These are phyloP conservation scores for Eucalyptus leucophloia DNA, from an alignment of 345 rosid species.

Conservation along the genomic window DNA sequence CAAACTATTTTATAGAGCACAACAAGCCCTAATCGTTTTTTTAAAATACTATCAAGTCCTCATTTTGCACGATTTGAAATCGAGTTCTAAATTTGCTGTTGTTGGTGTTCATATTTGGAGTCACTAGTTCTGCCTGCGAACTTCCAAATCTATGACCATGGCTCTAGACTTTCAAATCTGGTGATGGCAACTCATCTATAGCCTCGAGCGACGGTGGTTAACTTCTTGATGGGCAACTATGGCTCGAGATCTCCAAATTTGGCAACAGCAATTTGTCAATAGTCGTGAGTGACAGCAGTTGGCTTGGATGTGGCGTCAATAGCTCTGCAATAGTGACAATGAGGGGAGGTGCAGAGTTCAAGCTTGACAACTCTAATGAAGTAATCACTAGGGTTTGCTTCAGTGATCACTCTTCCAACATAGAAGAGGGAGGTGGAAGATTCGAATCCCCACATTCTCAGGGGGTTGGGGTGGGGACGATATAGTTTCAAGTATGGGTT, in stretches of 20 bases:
- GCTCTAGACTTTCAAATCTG: neutral
- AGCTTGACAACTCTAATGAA: too few relatives aligned
- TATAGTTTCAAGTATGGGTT: too few relatives aligned
- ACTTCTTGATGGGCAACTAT: too few relatives aligned
- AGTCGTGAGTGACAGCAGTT: fast-evolving
- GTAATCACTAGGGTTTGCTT: too few relatives aligned
- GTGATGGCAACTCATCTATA: neutral
- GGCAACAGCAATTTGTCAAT: too few relatives aligned
- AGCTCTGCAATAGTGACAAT: fast-evolving
- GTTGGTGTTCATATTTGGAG: neutral
- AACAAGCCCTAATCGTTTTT: neutral
- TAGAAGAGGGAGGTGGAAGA: fast-evolving
- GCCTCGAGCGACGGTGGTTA: too few relatives aligned
- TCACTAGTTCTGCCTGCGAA: neutral
- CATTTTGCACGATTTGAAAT: neutral
- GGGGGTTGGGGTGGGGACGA: fast-evolving
- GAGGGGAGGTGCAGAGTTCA: too few relatives aligned
- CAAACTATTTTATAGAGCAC: neutral
- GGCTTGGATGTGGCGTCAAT: too few relatives aligned
- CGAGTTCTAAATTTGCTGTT: neutral
- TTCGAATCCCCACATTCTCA: too few relatives aligned
- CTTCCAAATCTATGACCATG: neutral
- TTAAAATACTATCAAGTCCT: neutral
- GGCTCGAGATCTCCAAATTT: too few relatives aligned
- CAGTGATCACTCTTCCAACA: too few relatives aligned